These are phyloP conservation scores for Crithidia sp. DNA, from an alignment of 208 protist species.

Conservation along the genomic window DNA sequence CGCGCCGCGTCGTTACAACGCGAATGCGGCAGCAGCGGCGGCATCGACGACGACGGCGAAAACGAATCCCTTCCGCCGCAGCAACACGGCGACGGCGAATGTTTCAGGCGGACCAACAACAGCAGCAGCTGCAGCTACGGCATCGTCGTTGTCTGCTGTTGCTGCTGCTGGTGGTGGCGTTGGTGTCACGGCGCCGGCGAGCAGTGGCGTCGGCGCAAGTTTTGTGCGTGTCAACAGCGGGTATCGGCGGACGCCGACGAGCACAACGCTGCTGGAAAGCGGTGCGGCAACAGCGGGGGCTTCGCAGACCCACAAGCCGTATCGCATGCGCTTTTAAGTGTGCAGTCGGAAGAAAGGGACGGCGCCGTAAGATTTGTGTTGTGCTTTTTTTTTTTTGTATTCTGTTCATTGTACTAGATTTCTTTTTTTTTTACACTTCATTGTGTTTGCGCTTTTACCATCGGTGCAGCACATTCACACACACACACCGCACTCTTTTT, in stretches of 20 bases:
- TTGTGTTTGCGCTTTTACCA: not conserved
- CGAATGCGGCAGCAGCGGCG: not conserved
- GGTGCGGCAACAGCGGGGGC: not conserved
- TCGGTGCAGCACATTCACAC: no score
- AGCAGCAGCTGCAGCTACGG: not conserved
- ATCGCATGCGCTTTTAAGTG: slow-evolving; percentile 15
- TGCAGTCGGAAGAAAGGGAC: not conserved
- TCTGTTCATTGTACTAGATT: not conserved
- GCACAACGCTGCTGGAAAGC: not conserved
- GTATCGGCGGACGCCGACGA: slow-evolving; percentile 15
- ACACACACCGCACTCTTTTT: not conserved
- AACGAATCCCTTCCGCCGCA: slow-evolving; percentile 13
- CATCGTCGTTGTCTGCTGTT: not conserved
- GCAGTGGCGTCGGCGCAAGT: not conserved
- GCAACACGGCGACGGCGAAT: slow-evolving; percentile 6
- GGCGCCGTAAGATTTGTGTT: no score
- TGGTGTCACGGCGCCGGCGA: no score
- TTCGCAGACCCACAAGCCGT: slow-evolving; percentile 1
- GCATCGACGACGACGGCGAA: slow-evolving; percentile 10
- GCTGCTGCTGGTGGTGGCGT: not conserved
- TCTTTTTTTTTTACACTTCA: slow-evolving; percentile 12
- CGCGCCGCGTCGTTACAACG: not conserved
- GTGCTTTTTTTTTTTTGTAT: slow-evolving; percentile 4
- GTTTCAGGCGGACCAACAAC: not conserved
- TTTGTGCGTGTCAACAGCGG: slow-evolving; percentile 32